phyloP scores from a whole-genome alignment of 768 basidiomycete species.

The Favolaschia claudopus region DNA sequence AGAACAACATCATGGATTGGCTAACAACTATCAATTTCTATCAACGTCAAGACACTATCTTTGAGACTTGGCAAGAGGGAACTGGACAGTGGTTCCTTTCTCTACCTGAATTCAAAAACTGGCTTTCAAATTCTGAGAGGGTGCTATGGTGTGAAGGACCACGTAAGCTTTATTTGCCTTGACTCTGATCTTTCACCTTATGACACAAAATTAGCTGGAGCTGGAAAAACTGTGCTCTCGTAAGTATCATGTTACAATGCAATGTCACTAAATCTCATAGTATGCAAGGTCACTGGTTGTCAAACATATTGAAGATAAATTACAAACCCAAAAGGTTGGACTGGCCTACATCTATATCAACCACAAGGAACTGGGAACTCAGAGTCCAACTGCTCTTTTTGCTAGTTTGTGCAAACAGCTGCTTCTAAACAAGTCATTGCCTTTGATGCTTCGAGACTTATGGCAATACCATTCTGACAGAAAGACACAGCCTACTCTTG shows the following conservation, averaged over 20 bases:
- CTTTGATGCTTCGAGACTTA: background rate
- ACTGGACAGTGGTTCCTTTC: too few species aligned
- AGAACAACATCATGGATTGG: too few species aligned
- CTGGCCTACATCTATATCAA: background rate
- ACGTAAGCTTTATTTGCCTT: background rate
- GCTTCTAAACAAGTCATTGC: background rate
- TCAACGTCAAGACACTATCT: too few species aligned
- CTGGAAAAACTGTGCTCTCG: constrained; percentile 13
- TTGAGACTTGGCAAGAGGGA: too few species aligned
- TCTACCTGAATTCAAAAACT: background rate
- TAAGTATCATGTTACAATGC: background rate
- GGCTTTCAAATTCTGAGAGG: background rate
- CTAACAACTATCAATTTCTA: too few species aligned
- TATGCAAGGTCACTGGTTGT: background rate
- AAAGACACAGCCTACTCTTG: background rate
- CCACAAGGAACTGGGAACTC: background rate
- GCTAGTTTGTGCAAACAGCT: background rate
- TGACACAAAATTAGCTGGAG: background rate
- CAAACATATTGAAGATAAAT: background rate
- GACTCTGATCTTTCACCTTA: background rate
- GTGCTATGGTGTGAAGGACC: constrained; percentile 5
- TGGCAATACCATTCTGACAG: background rate
- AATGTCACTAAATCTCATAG: background rate
- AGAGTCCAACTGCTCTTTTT: background rate
- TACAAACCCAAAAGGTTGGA: background rate